phyloP scores from a whole-genome alignment of 805 yeast genomes.

The Metschnikowia proteae region DNA sequence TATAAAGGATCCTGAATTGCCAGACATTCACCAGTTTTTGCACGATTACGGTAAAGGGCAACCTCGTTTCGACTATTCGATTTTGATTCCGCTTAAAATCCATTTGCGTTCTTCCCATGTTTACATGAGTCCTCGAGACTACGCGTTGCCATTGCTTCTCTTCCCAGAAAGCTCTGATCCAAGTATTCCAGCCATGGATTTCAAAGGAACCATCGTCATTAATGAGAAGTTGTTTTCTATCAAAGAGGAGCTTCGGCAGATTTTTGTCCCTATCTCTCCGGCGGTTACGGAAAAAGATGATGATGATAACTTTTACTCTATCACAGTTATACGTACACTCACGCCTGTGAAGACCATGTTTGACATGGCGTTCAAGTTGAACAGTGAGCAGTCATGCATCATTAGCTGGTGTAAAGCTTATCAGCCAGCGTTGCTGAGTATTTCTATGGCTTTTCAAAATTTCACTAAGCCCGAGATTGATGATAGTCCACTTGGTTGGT shows the following conservation, averaged over 20 bases:
- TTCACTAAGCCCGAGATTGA: constrained; percentile 45
- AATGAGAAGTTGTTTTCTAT: constrained; percentile 51
- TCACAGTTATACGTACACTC: constrained; percentile 56
- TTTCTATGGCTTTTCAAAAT: constrained; percentile 39
- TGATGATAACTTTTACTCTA: constrained; percentile 52
- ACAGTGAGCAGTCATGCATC: constrained; percentile 45
- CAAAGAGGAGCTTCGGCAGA: constrained; percentile 42
- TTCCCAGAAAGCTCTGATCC: constrained; percentile 38
- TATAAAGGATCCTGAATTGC: constrained; percentile 25
- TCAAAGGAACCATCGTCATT: constrained; percentile 48
- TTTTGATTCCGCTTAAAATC: constrained; percentile 48
- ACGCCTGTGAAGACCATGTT: constrained; percentile 57
- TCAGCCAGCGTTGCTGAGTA: constrained; percentile 56
- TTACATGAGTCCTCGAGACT: constrained; percentile 26
- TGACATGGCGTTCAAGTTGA: constrained; percentile 45
- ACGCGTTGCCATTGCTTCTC: constrained; percentile 46
- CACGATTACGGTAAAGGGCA: constrained; percentile 42
- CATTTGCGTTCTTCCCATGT: constrained; percentile 26
- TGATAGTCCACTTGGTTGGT: constrained; percentile 45
- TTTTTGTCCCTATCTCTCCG: constrained; percentile 59
- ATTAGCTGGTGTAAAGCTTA: constrained; percentile 64
- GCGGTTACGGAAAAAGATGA: constrained; percentile 25
- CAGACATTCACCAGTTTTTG: constrained; percentile 37
- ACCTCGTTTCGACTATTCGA: constrained; percentile 53
- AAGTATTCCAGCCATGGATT: constrained; percentile 24